Evolutionary conservation across 1,284 basidiomycete genomes (phyloP), one percentile per base, ranked within the genome.

Genomic region (Golubevia pallescens): DNA sequence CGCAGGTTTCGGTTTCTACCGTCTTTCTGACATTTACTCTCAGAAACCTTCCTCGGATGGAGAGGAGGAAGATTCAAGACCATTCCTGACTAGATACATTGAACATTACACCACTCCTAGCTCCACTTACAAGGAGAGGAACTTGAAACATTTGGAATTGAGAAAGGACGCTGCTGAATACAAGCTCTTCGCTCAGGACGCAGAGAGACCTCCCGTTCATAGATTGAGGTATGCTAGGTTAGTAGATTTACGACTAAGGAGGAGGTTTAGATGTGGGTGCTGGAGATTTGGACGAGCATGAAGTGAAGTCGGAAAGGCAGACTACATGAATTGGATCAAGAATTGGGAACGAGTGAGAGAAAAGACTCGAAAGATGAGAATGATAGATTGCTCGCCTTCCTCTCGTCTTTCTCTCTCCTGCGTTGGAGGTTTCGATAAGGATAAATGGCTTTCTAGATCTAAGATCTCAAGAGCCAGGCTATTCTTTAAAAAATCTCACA

Each of bases 61-160:
- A 56, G 53, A 53, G 32, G 69, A 73, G 14, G 70, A 55, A 48
- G 64, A 75, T n/a, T 20, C 8, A 42, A 64, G 66, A 62, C 78
- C 78, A n/a, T 79, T 75, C 67, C 67, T 80, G 23, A 80, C 78
- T n/a, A 65, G 75, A 16, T 80, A 80, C 68, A 77, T 80, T 10
- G 66, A 74, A 59, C 60, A 75, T 63, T 77, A 72, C 68, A 62
- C 70, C 42, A 73, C 78, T 4, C 68, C 74, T 2, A 42, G 69
- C 6, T 61, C 58, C 16, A 65, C 68, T 0, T 74, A 68, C 67
- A 78, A 80, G 69, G 69, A 77, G 65, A 63, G 69, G 51, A 75
- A 78, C 60, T 63, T 63, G 13, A 61, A 65, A 16, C 74, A 77
- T 65, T 65, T 77, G 13, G 77, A 78, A 19, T 59, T 74, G 1